These are phyloP conservation scores for Dissoconium aciculare DNA, from an alignment of 2,329 filamentous ascomycete genomes.

Conservation along the genomic window DNA sequence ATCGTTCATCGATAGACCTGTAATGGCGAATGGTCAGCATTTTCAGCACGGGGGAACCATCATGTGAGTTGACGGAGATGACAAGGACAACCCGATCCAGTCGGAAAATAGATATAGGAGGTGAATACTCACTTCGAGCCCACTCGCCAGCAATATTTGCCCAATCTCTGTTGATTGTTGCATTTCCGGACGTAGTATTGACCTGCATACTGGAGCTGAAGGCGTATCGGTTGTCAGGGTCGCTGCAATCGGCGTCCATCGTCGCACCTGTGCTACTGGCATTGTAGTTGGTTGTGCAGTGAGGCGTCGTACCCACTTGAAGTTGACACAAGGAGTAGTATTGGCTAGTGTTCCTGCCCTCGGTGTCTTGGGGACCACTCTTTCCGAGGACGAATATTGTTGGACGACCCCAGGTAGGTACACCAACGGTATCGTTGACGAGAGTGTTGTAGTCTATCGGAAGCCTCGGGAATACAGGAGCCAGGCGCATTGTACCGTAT, in stretches of 20 bases:
- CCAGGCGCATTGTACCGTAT: constrained; percentile 28
- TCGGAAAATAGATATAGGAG: too few relatives aligned
- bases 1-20: constrained; percentile 27
- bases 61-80: background rate
- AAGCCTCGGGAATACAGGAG: constrained; percentile 30
- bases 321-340: constrained; percentile 55
- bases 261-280: constrained; percentile 38
- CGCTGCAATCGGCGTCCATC: constrained; percentile 48
- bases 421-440: constrained; percentile 34
- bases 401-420: constrained; percentile 27
- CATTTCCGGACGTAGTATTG: constrained; percentile 38
- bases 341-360: constrained; percentile 1
- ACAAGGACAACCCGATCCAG: background rate
- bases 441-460: constrained; percentile 54
- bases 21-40: background rate
- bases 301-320: constrained; percentile 45
- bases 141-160: constrained; percentile 30
- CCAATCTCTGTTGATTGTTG: constrained; percentile 28
- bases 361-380: constrained; percentile 10
- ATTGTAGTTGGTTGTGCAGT: constrained; percentile 47
- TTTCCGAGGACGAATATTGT: constrained; percentile 54
- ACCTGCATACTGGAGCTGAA: constrained; percentile 40
- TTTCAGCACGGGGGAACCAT: background rate
- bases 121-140: constrained; percentile 21
- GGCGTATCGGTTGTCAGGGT: constrained; percentile 37